Conservation (phyloP, 2,329 filamentous ascomycete species). For the Fusarium floridanum region DNA sequence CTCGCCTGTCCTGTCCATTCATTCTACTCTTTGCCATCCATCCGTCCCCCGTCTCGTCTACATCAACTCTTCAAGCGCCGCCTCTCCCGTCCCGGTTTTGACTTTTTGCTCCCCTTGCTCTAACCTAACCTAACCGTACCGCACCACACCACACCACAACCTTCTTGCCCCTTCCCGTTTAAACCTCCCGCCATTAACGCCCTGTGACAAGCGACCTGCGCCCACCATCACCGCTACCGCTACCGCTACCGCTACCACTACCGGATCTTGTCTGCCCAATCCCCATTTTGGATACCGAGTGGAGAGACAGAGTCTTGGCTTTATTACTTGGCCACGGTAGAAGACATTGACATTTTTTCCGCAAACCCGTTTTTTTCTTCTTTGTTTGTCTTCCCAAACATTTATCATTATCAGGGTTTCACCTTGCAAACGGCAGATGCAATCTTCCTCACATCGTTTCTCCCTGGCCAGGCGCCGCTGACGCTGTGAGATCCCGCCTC, state of each 20-base stretch:
- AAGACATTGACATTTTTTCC: neutral
- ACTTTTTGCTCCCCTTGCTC: slow-evolving; percentile 6
- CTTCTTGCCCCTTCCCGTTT: neutral
- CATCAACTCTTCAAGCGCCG: slow-evolving; percentile 1
- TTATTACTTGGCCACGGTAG: neutral
- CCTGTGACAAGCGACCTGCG: neutral
- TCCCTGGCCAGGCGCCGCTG: slow-evolving; percentile 29
- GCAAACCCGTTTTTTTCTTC: neutral
- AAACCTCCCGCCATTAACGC: neutral
- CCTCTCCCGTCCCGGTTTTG: slow-evolving; percentile 12
- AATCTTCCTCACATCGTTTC: neutral
- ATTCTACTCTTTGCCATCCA: slow-evolving; percentile 6
- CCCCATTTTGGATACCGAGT: slow-evolving; percentile 5
- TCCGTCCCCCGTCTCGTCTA: neutral
- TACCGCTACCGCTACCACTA: neutral
- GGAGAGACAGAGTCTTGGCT: slow-evolving; percentile 7
- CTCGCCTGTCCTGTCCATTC: slow-evolving; percentile 6
- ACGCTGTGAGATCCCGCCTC: slow-evolving; percentile 25
- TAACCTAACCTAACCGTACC: neutral
- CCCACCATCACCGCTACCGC: neutral
- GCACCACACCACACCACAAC: neutral
- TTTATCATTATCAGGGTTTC: neutral
- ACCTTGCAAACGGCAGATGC: slow-evolving; percentile 7
- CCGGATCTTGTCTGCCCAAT: slow-evolving; percentile 9
- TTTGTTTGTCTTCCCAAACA: neutral